A percentile compares a stretch with the other conserved stretches of the same genome.
Conservation (phyloP, 1,139 yeast species). For the Barnettozyma hawaiiensis region DNA sequence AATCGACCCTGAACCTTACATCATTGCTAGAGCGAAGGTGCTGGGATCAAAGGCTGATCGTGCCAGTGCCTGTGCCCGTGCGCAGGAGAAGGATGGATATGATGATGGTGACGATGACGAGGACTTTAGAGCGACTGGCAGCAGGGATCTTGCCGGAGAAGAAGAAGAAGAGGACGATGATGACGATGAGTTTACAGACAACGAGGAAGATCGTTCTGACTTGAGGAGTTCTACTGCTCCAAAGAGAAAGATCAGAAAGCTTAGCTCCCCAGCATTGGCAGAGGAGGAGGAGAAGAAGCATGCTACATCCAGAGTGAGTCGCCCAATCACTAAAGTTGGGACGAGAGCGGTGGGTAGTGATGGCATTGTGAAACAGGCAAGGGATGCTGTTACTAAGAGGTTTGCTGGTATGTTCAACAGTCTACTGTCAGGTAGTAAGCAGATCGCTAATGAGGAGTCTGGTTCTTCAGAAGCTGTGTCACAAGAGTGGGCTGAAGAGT, state of each 20-base stretch:
- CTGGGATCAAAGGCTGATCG: slow-evolving; percentile 13
- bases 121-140: not conserved
- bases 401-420: slow-evolving; percentile 20
- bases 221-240: not conserved
- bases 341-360: slow-evolving; percentile 6
- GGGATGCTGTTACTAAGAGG: slow-evolving; percentile 21
- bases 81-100: not conserved
- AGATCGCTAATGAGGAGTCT: slow-evolving; percentile 12
- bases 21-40: slow-evolving; percentile 12
- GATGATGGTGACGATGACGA: slow-evolving; percentile 5
- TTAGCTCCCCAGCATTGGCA: not conserved
- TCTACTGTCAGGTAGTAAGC: slow-evolving; percentile 14
- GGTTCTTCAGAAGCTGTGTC: slow-evolving; percentile 36
- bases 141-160: slow-evolving; percentile 4
- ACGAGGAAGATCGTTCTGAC: slow-evolving; percentile 13
- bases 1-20: slow-evolving; percentile 28
- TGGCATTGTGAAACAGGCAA: slow-evolving; percentile 20
- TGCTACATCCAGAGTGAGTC: not conserved
- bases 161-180: too few species aligned
- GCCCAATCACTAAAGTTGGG: slow-evolving; percentile 2
- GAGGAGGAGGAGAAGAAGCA: slow-evolving; percentile 2
- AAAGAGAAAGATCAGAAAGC: slow-evolving; percentile 1
- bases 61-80: too few species aligned
- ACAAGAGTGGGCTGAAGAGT: slow-evolving; percentile 31
- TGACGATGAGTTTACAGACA: slow-evolving; percentile 5